Conservation (phyloP, 257 asterid genomes). For the Lycium barbarum region DNA sequence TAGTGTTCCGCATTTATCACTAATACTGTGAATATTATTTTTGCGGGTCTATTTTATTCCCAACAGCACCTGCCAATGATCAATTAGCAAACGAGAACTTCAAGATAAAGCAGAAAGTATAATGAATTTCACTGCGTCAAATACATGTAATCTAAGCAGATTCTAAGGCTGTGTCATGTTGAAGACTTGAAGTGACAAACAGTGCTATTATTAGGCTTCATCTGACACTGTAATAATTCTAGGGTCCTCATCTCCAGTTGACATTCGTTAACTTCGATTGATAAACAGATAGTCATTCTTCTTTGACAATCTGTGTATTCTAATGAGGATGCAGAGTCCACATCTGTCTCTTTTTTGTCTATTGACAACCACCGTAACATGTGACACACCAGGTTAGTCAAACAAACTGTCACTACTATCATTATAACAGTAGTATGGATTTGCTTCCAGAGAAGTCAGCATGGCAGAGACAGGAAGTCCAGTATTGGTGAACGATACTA, state of each 20-base stretch:
- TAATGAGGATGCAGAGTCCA: not conserved
- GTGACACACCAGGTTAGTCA: not conserved
- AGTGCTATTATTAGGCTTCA: not conserved
- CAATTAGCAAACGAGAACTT: not conserved
- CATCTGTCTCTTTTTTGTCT: conserved; percentile 23
- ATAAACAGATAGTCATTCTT: not conserved
- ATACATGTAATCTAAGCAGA: not conserved
- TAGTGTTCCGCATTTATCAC: too few species aligned
- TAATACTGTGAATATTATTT: too few species aligned
- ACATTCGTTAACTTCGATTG: not conserved
- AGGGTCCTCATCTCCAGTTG: not conserved
- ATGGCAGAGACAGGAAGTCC: not conserved
- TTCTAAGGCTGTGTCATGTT: not conserved
- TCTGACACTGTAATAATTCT: not conserved
- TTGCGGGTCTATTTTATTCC: too few species aligned
- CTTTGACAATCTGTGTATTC: not conserved
- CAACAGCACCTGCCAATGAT: not conserved
- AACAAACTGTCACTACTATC: not conserved
- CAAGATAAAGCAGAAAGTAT: too few species aligned
- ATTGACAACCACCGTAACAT: not conserved
- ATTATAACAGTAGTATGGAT: not conserved
- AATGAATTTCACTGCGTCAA: not conserved
- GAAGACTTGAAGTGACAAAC: not conserved
- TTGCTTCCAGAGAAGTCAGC: not conserved
- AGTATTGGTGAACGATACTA: not conserved